Evolutionary conservation across 2,329 filamentous ascomycete genomes (phyloP), one percentile per base, ranked within the genome.

Genomic region (Erysiphe pulchra): DNA sequence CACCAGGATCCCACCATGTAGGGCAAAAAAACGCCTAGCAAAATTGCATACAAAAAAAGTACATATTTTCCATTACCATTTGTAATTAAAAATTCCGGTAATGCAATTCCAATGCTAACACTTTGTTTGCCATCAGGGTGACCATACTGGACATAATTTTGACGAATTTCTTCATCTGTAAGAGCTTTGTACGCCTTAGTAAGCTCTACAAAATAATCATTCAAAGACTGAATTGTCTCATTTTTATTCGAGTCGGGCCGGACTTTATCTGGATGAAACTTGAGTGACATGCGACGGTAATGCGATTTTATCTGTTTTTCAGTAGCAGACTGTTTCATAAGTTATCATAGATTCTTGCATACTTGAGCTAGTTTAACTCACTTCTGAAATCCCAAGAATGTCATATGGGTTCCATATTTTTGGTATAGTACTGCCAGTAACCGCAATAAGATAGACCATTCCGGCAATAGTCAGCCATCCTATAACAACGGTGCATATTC

Each of bases 101-200:
- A 71, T 41, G 87, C 90, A 53, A 98, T 98, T 51, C 90, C 87
- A 57, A 98, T 95, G 64, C 85, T 94, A 63, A 86, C 90, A 60
- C 85, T 87, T 65, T 98, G 90, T 70, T 94, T 95, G 59, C 90
- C 90, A 60, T 98, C 90, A 7, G 90, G 90, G 61, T 98, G 85
- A 47, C 90, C 90, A 57, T 80, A 98, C 61, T 92, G 81, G 45
- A 93, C 77, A 62, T 82, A 98, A 66, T 98, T 98, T 64, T 92
- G 92, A 57, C 90, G 81, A 49, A 95, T 73, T 38, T 95, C 90
- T 63, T 98, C 92, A 58, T 98, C 90, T 4, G 92, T 98, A 43
- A 98, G 72, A 3, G 90, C 80, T 64, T 98, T 93, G 71, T 94
- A 98, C 7, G 90, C 90, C 66, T 98, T 98, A 54, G 84, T 90